phyloP scores from a whole-genome alignment of 352 stramenopile genomes.

The Phytopythium montanum region DNA sequence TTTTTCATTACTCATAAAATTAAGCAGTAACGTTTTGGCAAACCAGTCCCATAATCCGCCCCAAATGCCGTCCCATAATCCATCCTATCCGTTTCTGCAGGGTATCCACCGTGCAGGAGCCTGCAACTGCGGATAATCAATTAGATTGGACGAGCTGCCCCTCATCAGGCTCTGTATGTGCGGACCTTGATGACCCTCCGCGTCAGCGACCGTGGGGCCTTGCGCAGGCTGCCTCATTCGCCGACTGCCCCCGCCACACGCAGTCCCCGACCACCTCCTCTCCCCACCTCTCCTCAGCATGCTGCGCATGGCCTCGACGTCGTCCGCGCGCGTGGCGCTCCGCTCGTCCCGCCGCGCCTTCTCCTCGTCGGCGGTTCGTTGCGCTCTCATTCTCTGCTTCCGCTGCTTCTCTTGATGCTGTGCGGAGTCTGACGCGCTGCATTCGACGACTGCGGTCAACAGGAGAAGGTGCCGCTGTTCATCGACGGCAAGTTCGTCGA shows the following conservation, averaged over 20 bases:
- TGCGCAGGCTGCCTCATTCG: conserved; percentile 10
- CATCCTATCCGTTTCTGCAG: background rate
- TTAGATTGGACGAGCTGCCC: background rate
- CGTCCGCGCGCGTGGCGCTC: conserved; percentile 13
- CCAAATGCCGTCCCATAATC: background rate
- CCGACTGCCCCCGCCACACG: conserved; percentile 11
- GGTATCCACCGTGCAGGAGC: background rate
- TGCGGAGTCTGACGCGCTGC: background rate
- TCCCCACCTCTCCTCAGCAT: conserved; percentile 9
- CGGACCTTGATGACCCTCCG: background rate
- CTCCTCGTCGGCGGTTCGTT: conserved; percentile 33
- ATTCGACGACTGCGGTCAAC: conserved; percentile 1
- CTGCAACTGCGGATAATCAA: background rate
- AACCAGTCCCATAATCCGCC: conserved; percentile 7
- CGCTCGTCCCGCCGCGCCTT: conserved; percentile 31
- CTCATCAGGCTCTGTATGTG: background rate
- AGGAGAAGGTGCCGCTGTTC: conserved; percentile 82
- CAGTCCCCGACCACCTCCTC: background rate
- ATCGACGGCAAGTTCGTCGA: conserved; percentile 93
- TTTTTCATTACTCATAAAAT: too few species aligned
- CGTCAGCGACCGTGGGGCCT: background rate
- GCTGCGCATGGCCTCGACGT: conserved; percentile 21
- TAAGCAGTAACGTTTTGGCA: too few species aligned
- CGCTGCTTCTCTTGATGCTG: background rate
- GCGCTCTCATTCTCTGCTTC: background rate